Evolutionary conservation across 257 asterid species (phyloP).

Genomic region (Nicotiana tomentosiformis): DNA sequence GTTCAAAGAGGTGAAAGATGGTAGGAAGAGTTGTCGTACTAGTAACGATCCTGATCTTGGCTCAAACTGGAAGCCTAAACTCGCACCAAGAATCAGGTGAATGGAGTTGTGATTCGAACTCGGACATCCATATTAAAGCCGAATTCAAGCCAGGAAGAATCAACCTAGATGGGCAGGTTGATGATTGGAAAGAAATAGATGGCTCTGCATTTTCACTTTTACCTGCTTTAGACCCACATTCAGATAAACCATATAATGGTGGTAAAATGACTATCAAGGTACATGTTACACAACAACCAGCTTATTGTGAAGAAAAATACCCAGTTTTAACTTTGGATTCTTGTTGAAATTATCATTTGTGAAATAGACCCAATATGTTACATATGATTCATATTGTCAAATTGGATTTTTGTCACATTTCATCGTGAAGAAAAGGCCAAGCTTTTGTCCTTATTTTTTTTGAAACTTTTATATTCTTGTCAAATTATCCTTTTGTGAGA

Average conservation of each 20-base stretch:
- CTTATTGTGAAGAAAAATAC: not conserved
- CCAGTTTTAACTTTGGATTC: not conserved
- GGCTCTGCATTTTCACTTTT: constrained; percentile 43
- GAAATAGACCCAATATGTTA: not conserved
- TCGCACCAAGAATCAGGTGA: constrained; percentile 53
- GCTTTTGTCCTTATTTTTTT: too few relatives aligned
- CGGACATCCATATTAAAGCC: constrained; percentile 37
- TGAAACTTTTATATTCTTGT: too few relatives aligned
- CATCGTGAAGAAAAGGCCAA: too few relatives aligned
- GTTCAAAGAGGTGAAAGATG: not conserved
- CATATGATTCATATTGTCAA: not conserved
- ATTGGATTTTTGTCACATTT: too few relatives aligned
- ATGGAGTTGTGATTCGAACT: constrained; percentile 51
- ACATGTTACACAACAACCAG: not conserved
- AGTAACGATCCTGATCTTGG: constrained; percentile 13
- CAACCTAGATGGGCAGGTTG: constrained; percentile 51
- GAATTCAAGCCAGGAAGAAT: constrained; percentile 48
- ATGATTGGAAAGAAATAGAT: constrained; percentile 45
- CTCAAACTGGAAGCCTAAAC: constrained; percentile 20
- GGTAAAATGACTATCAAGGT: constrained; percentile 63
- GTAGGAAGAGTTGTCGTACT: not conserved
- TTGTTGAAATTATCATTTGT: not conserved
- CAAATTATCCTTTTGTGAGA: too few relatives aligned
- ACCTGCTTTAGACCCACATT: constrained; percentile 62
- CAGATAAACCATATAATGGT: constrained; percentile 41